Conservation (phyloP, 495 filamentous ascomycete species). For the Astrothelium subdiscretum region DNA sequence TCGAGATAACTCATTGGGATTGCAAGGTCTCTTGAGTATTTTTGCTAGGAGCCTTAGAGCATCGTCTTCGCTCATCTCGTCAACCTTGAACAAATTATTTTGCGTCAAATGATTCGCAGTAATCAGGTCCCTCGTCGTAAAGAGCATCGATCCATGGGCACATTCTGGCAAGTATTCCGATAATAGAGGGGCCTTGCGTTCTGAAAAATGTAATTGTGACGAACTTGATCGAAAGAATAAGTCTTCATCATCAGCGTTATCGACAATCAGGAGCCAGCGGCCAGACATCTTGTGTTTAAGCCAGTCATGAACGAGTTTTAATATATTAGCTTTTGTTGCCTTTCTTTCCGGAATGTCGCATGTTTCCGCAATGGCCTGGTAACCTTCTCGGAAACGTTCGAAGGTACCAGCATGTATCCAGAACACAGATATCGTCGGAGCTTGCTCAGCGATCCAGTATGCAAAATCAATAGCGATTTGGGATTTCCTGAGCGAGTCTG, state of each 20-base stretch:
- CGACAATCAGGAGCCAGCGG: constrained; percentile 6
- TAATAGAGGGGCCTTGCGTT: background rate
- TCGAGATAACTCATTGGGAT: background rate
- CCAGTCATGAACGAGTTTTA: constrained; percentile 30
- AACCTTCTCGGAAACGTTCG: constrained; percentile 29
- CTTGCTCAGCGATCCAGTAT: constrained; percentile 17
- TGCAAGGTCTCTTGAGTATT: background rate
- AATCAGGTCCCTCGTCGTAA: background rate
- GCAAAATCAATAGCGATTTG: constrained; percentile 33
- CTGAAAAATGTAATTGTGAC: background rate
- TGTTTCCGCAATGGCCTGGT: constrained; percentile 27
- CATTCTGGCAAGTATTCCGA: background rate
- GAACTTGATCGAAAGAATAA: background rate
- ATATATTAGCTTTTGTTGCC: constrained; percentile 27
- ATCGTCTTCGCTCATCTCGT: background rate
- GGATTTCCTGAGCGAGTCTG: constrained; percentile 20
- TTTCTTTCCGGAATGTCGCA: constrained; percentile 27
- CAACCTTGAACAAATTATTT: background rate
- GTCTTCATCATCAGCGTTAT: constrained; percentile 7
- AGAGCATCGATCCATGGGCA: background rate
- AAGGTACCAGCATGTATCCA: constrained; percentile 33
- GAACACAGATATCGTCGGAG: constrained; percentile 26
- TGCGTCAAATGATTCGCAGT: background rate
- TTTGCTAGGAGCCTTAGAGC: background rate
- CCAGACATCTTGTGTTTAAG: constrained; percentile 11